phyloP scores from a whole-genome alignment of 306 rosid species.

The Pueraria montana region DNA sequence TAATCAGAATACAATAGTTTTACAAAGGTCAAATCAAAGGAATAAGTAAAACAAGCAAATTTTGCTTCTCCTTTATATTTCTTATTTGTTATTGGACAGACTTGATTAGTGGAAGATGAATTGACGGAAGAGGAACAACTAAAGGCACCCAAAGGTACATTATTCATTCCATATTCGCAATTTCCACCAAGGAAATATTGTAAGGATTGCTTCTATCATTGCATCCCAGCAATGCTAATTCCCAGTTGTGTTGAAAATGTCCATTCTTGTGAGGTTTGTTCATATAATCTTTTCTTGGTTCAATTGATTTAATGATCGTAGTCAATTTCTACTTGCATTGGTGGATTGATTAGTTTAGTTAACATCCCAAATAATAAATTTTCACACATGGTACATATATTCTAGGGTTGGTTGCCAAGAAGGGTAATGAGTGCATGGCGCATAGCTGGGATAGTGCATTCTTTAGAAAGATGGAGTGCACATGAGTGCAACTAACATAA shows the following conservation, averaged over 20 bases:
- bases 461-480: too few species aligned
- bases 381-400: not conserved
- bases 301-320: not conserved
- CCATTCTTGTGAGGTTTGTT: constrained; percentile 82
- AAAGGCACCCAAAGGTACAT: constrained; percentile 73
- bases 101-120: constrained; percentile 80
- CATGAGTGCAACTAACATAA: too few species aligned
- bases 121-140: constrained; percentile 62
- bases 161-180: constrained; percentile 68
- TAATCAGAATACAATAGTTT: too few species aligned
- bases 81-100: constrained; percentile 27
- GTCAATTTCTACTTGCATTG: not conserved
- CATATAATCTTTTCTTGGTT: not conserved
- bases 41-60: too few species aligned
- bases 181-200: constrained; percentile 71
- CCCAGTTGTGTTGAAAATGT: constrained; percentile 67
- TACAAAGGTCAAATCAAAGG: too few species aligned
- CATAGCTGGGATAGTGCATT: too few species aligned
- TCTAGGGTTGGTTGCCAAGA: too few species aligned
- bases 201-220: constrained; percentile 70
- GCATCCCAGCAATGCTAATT: constrained; percentile 70
- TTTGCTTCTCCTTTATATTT: not conserved
- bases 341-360: not conserved
- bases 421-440: too few species aligned
- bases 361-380: not conserved